Evolutionary conservation across 352 stramenopile species (phyloP), one percentile per base, ranked within the genome.

Genomic region (Phytopythium chamaehyphon): DNA sequence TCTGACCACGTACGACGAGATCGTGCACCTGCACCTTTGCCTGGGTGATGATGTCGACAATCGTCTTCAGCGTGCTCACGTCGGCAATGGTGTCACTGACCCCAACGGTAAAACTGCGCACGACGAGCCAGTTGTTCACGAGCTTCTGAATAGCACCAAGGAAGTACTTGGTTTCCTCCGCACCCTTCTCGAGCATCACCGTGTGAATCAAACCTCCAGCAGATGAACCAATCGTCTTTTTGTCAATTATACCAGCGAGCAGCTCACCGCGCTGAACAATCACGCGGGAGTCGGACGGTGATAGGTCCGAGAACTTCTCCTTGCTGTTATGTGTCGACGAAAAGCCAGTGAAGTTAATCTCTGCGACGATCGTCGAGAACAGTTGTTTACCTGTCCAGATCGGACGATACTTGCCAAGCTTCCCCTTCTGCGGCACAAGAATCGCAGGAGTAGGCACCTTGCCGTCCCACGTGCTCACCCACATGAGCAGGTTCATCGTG

Each of bases 371-470:
- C 49, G 96, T 83, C 16, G 91, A 98, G 47, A 98, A 95, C n/a
- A 99, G 55, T 70, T 99, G 97, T 66, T 99, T 99, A 33, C 97
- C 97, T 4, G 97, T 99, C 94, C 94, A 98, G 43, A 98, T 90
- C 42, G 96, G 81, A 7, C 68, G 71, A 64, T 95, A 95, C 64
- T 90, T 90, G 63, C 83, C 83, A 31, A 90, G 59, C 61, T 91
- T 70, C 19, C 75, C 75, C 51, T 90, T 96, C 61, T 94, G 88
- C 22, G 96, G 97, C 57, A 99, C 96, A 45, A 98, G 72, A 59
- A 99, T 98, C 6, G 97, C 96, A 12, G 97, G 97, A 40, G 93
- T 94, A 2, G 97, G 97, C 14, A 99, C 89, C 26, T 86, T 81
- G n/a, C 97, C 97, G 68, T 99, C 93, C 95, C 96, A 99, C 48